phyloP scores from a whole-genome alignment of 1,284 basidiomycete genomes.

The Puccinia polysora region DNA sequence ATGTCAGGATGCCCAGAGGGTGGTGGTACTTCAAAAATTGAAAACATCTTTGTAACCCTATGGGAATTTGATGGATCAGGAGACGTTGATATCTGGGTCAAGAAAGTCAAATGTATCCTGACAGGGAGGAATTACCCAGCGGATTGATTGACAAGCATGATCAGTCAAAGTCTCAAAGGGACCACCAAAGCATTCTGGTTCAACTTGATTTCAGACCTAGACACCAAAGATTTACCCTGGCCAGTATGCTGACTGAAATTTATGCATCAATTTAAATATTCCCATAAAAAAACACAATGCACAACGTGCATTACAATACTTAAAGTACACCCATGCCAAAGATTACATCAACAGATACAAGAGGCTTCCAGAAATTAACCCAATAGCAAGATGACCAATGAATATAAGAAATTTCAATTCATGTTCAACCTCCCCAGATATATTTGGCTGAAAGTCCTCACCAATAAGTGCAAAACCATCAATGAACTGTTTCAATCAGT shows the following conservation, averaged over 20 bases:
- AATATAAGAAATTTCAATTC: conserved; percentile 7
- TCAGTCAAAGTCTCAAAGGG: background rate
- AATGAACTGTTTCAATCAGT: background rate
- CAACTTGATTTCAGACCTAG: background rate
- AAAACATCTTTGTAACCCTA: background rate
- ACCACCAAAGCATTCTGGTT: conserved; percentile 10
- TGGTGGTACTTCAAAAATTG: background rate
- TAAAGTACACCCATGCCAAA: conserved; percentile 3
- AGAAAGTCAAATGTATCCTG: background rate
- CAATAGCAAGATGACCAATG: background rate
- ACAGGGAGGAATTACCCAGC: background rate
- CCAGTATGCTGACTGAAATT: background rate
- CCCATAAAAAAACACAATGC: conserved; percentile 11
- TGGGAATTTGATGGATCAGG: conserved; percentile 9
- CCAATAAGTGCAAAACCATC: background rate
- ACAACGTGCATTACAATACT: background rate
- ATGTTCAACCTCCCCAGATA: background rate
- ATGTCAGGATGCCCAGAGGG: background rate
- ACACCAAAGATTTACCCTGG: background rate
- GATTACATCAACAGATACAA: conserved; percentile 18
- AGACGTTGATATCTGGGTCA: conserved; percentile 22
- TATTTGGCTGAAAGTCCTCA: background rate
- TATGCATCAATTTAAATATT: conserved; percentile 2
- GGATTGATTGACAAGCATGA: background rate
- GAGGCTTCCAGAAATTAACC: background rate